Percentiles rank a stretch among this genome's conserved stretches.
These are phyloP conservation scores for Capsicum baccatum DNA, from an alignment of 257 asterid genomes.

Conservation along the genomic window DNA sequence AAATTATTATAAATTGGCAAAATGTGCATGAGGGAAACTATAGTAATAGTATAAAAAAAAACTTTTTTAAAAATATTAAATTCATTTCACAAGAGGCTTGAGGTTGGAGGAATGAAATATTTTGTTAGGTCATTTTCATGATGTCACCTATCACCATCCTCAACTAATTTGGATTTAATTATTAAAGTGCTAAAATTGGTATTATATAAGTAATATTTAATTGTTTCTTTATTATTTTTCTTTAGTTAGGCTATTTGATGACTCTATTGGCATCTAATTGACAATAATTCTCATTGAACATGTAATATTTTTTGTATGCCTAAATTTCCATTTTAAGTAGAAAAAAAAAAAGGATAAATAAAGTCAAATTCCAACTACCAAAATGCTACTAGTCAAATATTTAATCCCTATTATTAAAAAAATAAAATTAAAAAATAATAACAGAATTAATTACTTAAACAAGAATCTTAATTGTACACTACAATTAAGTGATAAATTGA, in stretches of 20 bases:
- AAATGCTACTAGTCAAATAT: neutral
- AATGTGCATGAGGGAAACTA: neutral
- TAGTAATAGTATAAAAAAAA: neutral
- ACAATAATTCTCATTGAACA: neutral
- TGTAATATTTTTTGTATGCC: neutral
- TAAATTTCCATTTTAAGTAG: neutral
- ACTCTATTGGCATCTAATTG: neutral
- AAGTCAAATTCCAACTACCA: neutral
- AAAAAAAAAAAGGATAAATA: neutral
- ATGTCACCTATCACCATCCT: neutral
- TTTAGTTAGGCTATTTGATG: neutral
- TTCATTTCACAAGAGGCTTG: constrained; percentile 1
- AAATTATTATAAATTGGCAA: neutral
- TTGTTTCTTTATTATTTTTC: neutral
- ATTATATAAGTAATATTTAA: neutral
- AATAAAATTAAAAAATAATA: too few species aligned
- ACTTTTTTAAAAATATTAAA: neutral
- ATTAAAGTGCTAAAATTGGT: neutral
- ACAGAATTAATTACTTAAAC: too few species aligned
- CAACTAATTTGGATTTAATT: neutral
- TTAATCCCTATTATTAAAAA: neutral
- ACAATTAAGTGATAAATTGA: neutral
- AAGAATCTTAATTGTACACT: too few species aligned
- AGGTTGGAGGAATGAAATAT: neutral
- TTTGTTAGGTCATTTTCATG: constrained; percentile 18